A percentile compares a stretch with the other conserved stretches of the same genome.
Conservation (phyloP, 345 rosid species). For the Odontarrhena argentea region DNA sequence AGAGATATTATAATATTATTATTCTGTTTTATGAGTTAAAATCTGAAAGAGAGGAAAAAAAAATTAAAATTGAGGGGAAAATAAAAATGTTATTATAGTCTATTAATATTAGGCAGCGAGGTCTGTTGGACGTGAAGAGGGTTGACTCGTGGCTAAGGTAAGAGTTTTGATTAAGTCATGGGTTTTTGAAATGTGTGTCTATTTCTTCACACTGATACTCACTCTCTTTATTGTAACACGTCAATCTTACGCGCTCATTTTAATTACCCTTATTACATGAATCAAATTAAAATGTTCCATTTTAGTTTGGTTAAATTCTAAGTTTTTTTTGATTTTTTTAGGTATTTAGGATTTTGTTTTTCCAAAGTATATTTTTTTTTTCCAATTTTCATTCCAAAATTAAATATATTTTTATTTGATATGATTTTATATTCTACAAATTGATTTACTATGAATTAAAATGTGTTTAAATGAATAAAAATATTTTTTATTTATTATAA, state of each 20-base stretch:
- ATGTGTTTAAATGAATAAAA: too few species aligned
- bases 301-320: not conserved
- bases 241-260: not conserved
- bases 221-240: not conserved
- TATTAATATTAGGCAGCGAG: not conserved
- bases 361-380: too few species aligned
- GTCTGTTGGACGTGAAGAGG: slow-evolving; percentile 27
- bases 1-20: slow-evolving; percentile 31
- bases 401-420: too few species aligned
- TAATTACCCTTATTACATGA: not conserved
- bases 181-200: slow-evolving; percentile 7
- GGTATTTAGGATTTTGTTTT: too few species aligned
- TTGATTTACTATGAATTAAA: too few species aligned
- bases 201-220: not conserved
- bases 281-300: not conserved
- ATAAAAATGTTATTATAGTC: not conserved
- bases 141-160: slow-evolving; percentile 38
- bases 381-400: too few species aligned
- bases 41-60: slow-evolving; percentile 6
- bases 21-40: slow-evolving; percentile 22
- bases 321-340: not conserved
- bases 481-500: too few species aligned
- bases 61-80: not conserved
- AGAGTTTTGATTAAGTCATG: slow-evolving; percentile 17
- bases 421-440: too few species aligned